Conservation (phyloP, 148 eudicot species). For the Euryodendron excelsum region DNA sequence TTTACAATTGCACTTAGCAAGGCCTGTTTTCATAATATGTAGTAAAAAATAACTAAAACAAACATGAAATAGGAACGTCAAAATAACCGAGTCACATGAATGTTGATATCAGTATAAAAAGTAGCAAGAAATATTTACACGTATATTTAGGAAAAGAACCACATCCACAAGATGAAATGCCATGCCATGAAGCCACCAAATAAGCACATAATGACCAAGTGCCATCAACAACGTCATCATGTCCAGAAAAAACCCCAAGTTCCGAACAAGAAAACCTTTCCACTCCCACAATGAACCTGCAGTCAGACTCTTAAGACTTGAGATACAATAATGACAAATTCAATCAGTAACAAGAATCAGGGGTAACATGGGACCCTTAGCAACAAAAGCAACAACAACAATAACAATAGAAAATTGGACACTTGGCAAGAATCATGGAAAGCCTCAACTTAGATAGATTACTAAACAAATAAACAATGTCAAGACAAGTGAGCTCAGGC, state of each 20-base stretch:
- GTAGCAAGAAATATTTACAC: conserved; percentile 77
- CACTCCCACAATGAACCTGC: conserved; percentile 93
- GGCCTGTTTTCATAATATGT: conserved; percentile 47
- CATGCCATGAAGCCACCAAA: conserved; percentile 99
- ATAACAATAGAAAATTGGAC: background rate
- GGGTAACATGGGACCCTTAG: background rate
- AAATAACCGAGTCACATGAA: background rate
- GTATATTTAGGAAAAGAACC: conserved; percentile 84
- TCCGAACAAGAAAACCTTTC: conserved; percentile 81
- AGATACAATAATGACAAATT: background rate
- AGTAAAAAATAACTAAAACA: conserved; percentile 3
- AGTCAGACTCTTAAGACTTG: conserved; percentile 12
- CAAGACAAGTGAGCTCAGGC: background rate
- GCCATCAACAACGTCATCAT: conserved; percentile 76
- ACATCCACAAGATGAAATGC: conserved; percentile 92
- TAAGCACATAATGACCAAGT: conserved; percentile 83
- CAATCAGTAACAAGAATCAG: conserved; percentile 4
- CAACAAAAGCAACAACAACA: background rate
- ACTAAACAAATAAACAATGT: background rate
- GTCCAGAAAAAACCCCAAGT: conserved; percentile 86
- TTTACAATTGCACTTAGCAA: conserved; percentile 77
- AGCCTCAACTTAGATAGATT: background rate
- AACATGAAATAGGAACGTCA: background rate
- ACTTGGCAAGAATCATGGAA: background rate
- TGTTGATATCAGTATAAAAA: background rate